Percentiles rank a stretch among this genome's conserved stretches.
These are phyloP conservation scores for Talaromyces sp. DNA, from an alignment of 2,329 filamentous ascomycete genomes.

Conservation along the genomic window DNA sequence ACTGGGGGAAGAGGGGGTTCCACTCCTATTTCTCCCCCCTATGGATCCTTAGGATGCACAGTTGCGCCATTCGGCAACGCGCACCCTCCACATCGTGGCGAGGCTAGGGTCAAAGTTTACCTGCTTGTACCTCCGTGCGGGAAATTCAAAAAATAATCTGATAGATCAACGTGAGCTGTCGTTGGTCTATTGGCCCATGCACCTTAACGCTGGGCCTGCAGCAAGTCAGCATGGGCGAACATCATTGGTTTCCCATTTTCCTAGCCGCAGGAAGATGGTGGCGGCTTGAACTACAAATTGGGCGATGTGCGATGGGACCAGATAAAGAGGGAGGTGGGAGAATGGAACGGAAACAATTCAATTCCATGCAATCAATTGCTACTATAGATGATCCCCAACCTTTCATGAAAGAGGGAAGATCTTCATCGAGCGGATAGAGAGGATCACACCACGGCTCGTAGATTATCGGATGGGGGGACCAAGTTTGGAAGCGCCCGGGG, in stretches of 20 bases:
- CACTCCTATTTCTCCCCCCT: neutral
- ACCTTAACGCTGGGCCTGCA: constrained; percentile 20
- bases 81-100: constrained; percentile 17
- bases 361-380: too few relatives aligned
- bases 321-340: too few relatives aligned
- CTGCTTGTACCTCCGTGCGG: constrained; percentile 8
- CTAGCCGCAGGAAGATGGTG: constrained; percentile 14
- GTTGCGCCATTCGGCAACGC: constrained; percentile 18
- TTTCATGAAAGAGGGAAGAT: neutral
- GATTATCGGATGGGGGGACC: neutral
- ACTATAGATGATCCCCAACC: too few relatives aligned
- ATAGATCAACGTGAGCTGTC: constrained; percentile 36
- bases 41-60: constrained; percentile 1
- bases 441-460: neutral
- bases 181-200: constrained; percentile 22
- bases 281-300: constrained; percentile 31
- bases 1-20: neutral
- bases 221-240: constrained; percentile 5
- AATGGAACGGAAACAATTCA: too few relatives aligned
- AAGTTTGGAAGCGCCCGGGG: constrained; percentile 7
- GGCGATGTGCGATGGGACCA: neutral
- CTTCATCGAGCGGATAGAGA: neutral
- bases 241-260: constrained; percentile 11
- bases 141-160: constrained; percentile 18
- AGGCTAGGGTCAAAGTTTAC: constrained; percentile 12